Conservation (phyloP, 495 filamentous ascomycete genomes). For the Aspergillus egyptiacus region DNA sequence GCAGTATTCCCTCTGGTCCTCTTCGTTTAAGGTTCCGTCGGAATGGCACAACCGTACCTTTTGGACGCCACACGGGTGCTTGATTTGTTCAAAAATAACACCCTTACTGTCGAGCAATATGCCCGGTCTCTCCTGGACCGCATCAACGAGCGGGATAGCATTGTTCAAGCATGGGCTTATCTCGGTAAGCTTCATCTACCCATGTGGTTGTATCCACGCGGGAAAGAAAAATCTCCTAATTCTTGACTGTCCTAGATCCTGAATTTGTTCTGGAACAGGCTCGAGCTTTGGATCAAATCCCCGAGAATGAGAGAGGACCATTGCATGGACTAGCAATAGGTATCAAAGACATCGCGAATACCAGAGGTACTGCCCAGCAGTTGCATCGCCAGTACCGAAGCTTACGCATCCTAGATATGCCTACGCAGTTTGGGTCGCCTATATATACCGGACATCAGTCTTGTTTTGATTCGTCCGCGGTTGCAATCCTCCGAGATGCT, state of each 20-base stretch:
- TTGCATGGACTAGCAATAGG: neutral
- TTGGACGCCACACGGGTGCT: too few relatives aligned
- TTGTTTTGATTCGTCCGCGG: neutral
- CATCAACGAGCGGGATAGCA: too few relatives aligned
- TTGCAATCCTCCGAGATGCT: neutral
- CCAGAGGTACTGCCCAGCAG: neutral
- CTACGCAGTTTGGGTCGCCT: neutral
- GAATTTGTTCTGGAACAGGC: conserved; percentile 59
- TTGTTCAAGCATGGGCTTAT: too few relatives aligned
- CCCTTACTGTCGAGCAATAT: too few relatives aligned
- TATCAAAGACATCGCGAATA: neutral
- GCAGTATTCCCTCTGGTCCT: too few relatives aligned
- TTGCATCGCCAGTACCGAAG: neutral
- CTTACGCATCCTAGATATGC: neutral
- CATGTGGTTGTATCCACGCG: too few relatives aligned
- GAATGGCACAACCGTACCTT: too few relatives aligned
- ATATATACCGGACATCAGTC: neutral
- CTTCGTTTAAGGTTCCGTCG: too few relatives aligned
- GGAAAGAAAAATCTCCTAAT: too few relatives aligned
- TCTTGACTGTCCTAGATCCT: neutral
- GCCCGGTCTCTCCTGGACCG: too few relatives aligned
- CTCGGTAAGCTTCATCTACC: too few relatives aligned
- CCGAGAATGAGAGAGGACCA: neutral
- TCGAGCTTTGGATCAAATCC: conserved; percentile 41
- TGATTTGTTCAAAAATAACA: too few relatives aligned